phyloP scores from a whole-genome alignment of 169 alveolate species.

The Plasmodium knowlesi region DNA sequence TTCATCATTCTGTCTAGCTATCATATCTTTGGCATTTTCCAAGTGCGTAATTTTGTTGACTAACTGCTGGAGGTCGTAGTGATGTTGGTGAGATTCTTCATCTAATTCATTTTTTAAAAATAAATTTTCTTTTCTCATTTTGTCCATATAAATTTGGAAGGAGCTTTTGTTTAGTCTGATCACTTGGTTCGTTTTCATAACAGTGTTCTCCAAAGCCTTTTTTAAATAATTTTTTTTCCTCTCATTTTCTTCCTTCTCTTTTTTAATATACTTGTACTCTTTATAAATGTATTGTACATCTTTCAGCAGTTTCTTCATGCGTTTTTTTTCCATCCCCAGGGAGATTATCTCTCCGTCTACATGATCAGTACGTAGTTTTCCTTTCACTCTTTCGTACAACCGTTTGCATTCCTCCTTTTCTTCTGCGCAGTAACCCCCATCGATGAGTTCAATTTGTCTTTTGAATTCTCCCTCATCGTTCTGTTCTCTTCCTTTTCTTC shows the following conservation, averaged over 20 bases:
- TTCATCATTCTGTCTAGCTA: conserved; percentile 18
- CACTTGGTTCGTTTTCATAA: conserved; percentile 41
- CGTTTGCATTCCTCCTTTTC: background rate
- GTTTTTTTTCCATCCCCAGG: conserved; percentile 10
- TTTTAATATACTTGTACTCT: conserved; percentile 38
- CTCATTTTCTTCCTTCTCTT: conserved; percentile 34
- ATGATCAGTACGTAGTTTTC: conserved; percentile 7
- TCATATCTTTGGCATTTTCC: conserved; percentile 18
- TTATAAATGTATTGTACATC: conserved; percentile 14
- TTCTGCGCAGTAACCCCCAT: background rate
- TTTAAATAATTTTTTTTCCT: conserved; percentile 27
- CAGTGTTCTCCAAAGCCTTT: conserved; percentile 19
- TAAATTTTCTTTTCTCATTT: conserved; percentile 55
- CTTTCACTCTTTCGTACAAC: background rate
- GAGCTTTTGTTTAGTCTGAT: conserved; percentile 52
- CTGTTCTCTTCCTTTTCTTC: background rate
- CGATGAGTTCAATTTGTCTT: background rate
- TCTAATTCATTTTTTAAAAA: conserved; percentile 60
- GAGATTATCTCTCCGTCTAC: background rate
- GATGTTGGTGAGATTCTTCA: conserved; percentile 75
- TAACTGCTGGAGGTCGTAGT: conserved; percentile 66
- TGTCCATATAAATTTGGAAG: conserved; percentile 39
- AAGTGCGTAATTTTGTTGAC: conserved; percentile 29
- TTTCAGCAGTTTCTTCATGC: conserved; percentile 11
- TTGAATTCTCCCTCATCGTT: background rate